Percentiles rank a stretch among this genome's conserved stretches.
Evolutionary conservation across 2,329 filamentous ascomycete genomes (phyloP).

Genomic region (Colletotrichum cuscutae): DNA sequence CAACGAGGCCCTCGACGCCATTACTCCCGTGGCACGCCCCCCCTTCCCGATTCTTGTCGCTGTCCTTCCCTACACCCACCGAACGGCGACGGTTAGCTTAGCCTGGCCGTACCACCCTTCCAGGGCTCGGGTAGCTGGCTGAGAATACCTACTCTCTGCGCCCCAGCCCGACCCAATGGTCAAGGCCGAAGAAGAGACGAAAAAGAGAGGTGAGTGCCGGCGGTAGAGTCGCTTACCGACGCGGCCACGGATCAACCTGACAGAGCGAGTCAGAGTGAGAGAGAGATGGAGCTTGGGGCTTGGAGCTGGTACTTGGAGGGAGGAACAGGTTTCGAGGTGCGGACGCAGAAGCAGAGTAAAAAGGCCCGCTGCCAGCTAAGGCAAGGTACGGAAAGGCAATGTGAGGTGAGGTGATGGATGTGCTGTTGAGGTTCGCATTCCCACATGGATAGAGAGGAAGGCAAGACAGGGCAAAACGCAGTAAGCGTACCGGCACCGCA

Average conservation of each 20-base stretch:
- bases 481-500: not conserved
- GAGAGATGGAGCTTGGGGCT: not conserved
- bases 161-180: slow-evolving; percentile 30
- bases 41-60: slow-evolving; percentile 10
- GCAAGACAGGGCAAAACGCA: not conserved
- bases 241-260: slow-evolving; percentile 5
- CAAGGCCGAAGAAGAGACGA: slow-evolving; percentile 35
- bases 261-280: not conserved
- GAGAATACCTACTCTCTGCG: slow-evolving; percentile 10
- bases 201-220: slow-evolving; percentile 25
- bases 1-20: slow-evolving; percentile 12
- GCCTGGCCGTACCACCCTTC: slow-evolving; percentile 26
- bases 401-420: not conserved
- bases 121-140: slow-evolving; percentile 28
- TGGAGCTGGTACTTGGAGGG: not conserved
- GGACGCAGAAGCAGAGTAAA: slow-evolving; percentile 10
- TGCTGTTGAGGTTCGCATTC: not conserved
- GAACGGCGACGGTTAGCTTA: slow-evolving; percentile 34
- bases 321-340: slow-evolving; percentile 7
- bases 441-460: not conserved
- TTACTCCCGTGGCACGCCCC: slow-evolving; percentile 20
- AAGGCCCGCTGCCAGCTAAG: slow-evolving; percentile 27
- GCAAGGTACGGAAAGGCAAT: slow-evolving; percentile 27
- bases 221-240: slow-evolving; percentile 24
- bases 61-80: slow-evolving; percentile 20